phyloP scores from a whole-genome alignment of 345 rosid genomes.

The Populus davidiana region DNA sequence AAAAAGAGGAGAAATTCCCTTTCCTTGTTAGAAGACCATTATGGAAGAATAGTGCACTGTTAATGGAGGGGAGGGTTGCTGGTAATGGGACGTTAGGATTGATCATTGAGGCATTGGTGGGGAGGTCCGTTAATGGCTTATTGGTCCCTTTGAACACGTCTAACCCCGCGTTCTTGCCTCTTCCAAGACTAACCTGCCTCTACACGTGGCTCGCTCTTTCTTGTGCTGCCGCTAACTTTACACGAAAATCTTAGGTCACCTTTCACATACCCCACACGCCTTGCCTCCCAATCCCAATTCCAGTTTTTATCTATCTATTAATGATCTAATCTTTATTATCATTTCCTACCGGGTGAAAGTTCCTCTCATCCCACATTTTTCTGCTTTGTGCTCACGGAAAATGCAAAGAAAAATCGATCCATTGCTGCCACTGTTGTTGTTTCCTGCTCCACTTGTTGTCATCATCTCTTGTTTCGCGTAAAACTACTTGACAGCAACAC shows the following conservation, averaged over 20 bases:
- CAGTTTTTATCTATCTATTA: not conserved
- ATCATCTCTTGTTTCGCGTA: too few species aligned
- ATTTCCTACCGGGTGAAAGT: too few species aligned
- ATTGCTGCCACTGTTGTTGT: not conserved
- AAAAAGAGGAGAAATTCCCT: too few species aligned
- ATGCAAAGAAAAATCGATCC: not conserved
- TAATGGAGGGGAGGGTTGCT: not conserved
- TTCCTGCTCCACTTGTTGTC: too few species aligned
- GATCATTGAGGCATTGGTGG: not conserved
- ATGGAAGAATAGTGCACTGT: not conserved
- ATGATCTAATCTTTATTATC: not conserved
- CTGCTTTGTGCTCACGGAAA: not conserved
- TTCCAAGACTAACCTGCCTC: not conserved
- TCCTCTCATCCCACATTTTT: not conserved
- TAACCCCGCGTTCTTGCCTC: slow-evolving; percentile 36
- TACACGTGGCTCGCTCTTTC: slow-evolving; percentile 28
- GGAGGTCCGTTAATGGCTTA: not conserved
- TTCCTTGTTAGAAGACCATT: slow-evolving; percentile 6
- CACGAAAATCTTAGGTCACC: slow-evolving; percentile 10
- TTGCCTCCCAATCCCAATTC: not conserved
- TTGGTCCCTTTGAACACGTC: slow-evolving; percentile 25
- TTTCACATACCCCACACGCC: slow-evolving; percentile 23
- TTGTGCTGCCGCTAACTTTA: not conserved
- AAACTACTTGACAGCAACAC: not conserved
- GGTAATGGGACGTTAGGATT: not conserved